phyloP scores from a whole-genome alignment of 2,329 filamentous ascomycete genomes.

The Capronia coronata region DNA sequence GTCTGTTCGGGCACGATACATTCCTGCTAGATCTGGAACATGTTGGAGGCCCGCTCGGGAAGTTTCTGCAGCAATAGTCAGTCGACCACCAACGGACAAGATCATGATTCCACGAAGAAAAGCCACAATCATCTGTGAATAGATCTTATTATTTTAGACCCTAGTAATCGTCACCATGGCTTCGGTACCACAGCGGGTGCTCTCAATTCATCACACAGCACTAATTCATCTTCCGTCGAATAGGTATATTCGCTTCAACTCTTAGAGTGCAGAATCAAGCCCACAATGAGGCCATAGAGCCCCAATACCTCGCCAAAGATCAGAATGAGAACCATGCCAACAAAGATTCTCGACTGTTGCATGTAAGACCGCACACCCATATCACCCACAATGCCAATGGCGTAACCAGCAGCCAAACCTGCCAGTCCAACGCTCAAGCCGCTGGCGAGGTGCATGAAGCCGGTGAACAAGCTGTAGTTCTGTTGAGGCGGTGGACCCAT shows the following conservation, averaged over 20 bases:
- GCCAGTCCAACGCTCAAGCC: constrained; percentile 88
- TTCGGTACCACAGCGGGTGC: background rate
- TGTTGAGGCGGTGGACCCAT: constrained; percentile 63
- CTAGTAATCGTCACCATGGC: background rate
- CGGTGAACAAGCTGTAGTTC: constrained; percentile 78
- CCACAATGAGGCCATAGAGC: constrained; percentile 91
- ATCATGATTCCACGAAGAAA: background rate
- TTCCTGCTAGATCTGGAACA: constrained; percentile 89
- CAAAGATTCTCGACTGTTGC: constrained; percentile 91
- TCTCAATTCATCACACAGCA: background rate
- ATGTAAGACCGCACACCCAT: constrained; percentile 89
- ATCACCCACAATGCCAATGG: constrained; percentile 93
- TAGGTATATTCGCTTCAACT: constrained; percentile 43
- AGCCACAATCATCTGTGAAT: background rate
- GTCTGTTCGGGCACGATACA: constrained; percentile 92
- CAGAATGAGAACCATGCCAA: constrained; percentile 96
- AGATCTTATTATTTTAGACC: background rate
- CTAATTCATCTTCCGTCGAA: background rate
- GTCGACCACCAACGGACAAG: background rate
- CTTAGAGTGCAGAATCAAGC: constrained; percentile 87
- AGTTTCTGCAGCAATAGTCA: constrained; percentile 56
- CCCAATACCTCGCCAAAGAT: constrained; percentile 98
- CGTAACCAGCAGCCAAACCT: constrained; percentile 89
- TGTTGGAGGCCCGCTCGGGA: constrained; percentile 74
- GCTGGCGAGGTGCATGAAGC: constrained; percentile 88